A percentile compares a stretch with the other conserved stretches of the same genome.
Conservation (phyloP, 495 filamentous ascomycete species). For the Tuber indicum region DNA sequence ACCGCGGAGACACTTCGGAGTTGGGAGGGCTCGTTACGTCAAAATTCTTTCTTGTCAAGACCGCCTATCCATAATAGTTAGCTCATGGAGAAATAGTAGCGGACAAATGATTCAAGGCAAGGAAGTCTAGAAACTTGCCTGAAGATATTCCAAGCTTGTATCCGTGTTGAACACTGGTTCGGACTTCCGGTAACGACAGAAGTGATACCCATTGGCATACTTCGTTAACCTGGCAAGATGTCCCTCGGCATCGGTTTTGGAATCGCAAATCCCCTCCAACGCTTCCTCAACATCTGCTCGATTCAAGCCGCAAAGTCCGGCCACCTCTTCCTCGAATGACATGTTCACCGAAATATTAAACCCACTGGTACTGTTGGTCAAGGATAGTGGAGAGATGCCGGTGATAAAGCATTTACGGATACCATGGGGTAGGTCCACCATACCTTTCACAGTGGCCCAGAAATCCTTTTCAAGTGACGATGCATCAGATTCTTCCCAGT, state of each 20-base stretch:
- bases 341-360: neutral
- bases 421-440: neutral
- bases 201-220: slow-evolving; percentile 5
- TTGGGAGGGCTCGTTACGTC: fast-evolving
- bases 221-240: neutral
- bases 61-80: too few relatives aligned
- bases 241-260: neutral
- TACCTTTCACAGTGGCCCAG: slow-evolving; percentile 3
- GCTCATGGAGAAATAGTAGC: too few relatives aligned
- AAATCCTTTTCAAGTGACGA: slow-evolving; percentile 6
- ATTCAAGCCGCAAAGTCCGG: slow-evolving; percentile 10
- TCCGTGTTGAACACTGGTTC: too few relatives aligned
- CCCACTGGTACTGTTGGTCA: neutral
- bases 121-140: too few relatives aligned
- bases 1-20: too few relatives aligned
- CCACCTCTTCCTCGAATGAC: neutral
- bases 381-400: slow-evolving; percentile 6
- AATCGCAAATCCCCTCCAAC: neutral
- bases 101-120: too few relatives aligned
- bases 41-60: too few relatives aligned
- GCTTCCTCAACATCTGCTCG: neutral
- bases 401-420: slow-evolving; percentile 14
- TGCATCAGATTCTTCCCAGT: neutral
- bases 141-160: too few relatives aligned
- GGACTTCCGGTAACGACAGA: too few relatives aligned